These are phyloP conservation scores for Fragaria nilgerrensis DNA, from an alignment of 306 rosid species.

Conservation along the genomic window DNA sequence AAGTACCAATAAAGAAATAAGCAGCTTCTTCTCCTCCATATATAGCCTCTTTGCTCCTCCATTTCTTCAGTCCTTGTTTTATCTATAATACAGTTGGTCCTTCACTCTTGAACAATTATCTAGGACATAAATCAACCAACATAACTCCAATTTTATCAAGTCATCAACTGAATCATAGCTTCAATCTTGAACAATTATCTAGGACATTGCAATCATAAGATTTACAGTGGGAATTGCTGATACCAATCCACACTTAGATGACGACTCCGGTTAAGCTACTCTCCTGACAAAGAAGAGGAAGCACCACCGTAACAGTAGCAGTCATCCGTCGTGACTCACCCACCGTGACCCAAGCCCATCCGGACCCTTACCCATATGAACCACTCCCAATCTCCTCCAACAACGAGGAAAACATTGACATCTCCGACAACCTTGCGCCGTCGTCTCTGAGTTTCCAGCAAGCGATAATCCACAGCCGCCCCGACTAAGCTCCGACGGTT, in stretches of 20 bases:
- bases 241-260: conserved; percentile 29
- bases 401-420: conserved; percentile 53
- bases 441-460: conserved; percentile 37
- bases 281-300: conserved; percentile 51
- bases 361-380: conserved; percentile 27
- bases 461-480: conserved; percentile 20
- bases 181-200: too few relatives aligned
- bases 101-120: too few relatives aligned
- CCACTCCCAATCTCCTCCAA: conserved; percentile 56
- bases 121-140: too few relatives aligned
- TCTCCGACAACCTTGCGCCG: conserved; percentile 49
- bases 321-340: conserved; percentile 7
- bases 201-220: too few relatives aligned
- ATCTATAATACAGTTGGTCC: not conserved
- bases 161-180: too few relatives aligned
- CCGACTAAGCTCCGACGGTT: conserved; percentile 25
- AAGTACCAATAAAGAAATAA: not conserved
- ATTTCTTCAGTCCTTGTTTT: not conserved
- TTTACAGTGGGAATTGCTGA: too few relatives aligned
- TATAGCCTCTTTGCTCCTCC: not conserved
- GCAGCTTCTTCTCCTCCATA: not conserved
- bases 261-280: conserved; percentile 50
- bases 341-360: too few relatives aligned
- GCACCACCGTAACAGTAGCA: conserved; percentile 10
- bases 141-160: too few relatives aligned